Evolutionary conservation across 2,329 filamentous ascomycete species (phyloP), one percentile per base, ranked within the genome.

Genomic region (Colletotrichum paranaense): DNA sequence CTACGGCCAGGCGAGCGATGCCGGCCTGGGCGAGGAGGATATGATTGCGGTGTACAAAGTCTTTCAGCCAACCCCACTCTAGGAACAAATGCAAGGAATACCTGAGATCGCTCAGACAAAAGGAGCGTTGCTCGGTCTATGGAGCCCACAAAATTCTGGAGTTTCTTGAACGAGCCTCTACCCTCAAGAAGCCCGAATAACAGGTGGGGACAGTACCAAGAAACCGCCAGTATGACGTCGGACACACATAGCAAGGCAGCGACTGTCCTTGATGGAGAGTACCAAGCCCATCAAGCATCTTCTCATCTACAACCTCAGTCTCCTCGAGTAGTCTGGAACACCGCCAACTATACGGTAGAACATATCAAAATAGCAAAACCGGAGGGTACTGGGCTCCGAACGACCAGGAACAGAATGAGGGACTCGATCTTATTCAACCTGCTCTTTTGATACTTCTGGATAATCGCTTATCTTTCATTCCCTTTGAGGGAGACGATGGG

Each of bases 21-120:
- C 68, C 4, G 79, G 79, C 0, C 59, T 78, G 4, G 76, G 72
- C 1, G 77, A 77, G 5, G 77, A 80, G 30, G 79, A 80, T 22
- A 80, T 80, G 79, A 80, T 80, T 35, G 75, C 77, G 7, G 65
- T 80, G 19, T 75, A 73, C 49, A 79, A 76, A 56, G 55, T 72
- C 5, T 67, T 57, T 2, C 58, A 64, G 28, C 19, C 42, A 42
- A 19, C 38, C 38, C 14, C 16, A n/a, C 7, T n/a, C n/a, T 3
- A n/a, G 38, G 19, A 49, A 19, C 5, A 11, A 8, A 49, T 22
- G 19, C n/a, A 11, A n/a, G 19, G 7, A 2, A 4, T 22, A n/a
- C 42, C 3, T 22, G 3, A 49, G 0, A 49, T 9, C 19, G 8
- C 7, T 42, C 16, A 19, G 16, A 42, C 5, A 42, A 19, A 42